A percentile compares a stretch with the other conserved stretches of the same genome.
These are phyloP conservation scores for Pythium vanterpoolii DNA, from an alignment of 352 stramenopile genomes.

Conservation along the genomic window DNA sequence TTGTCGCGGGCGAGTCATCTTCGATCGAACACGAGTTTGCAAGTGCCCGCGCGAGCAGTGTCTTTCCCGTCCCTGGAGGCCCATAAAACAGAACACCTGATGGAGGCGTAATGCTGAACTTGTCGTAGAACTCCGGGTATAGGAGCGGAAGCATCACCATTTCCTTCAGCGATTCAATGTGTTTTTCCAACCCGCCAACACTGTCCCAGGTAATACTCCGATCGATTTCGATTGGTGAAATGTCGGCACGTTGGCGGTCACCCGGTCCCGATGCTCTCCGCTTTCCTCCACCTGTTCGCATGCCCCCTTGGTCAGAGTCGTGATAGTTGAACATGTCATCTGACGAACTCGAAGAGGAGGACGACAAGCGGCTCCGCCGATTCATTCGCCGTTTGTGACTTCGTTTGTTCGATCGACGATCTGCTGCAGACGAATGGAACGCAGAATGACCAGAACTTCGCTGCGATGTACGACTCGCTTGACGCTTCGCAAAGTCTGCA, in stretches of 20 bases:
- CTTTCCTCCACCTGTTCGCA: conserved; percentile 48
- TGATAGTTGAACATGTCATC: conserved; percentile 59
- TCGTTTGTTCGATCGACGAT: conserved; percentile 30
- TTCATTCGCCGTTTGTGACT: conserved; percentile 12
- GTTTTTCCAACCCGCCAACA: conserved; percentile 76
- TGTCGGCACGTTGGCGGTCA: conserved; percentile 57
- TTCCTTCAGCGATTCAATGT: conserved; percentile 91
- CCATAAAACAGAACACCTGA: conserved; percentile 89
- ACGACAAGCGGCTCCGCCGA: conserved; percentile 34
- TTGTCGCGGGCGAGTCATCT: conserved; percentile 17
- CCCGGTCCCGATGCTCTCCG: conserved; percentile 23
- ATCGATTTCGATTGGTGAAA: conserved; percentile 81
- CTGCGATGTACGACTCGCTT: conserved; percentile 28
- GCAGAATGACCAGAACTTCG: conserved; percentile 10
- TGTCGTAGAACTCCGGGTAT: conserved; percentile 92
- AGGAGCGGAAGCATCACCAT: conserved; percentile 92
- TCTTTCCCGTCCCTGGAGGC: conserved; percentile 92
- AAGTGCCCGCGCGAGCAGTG: conserved; percentile 83
- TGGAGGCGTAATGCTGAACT: conserved; percentile 82
- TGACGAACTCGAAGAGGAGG: conserved; percentile 34
- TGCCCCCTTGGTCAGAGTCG: conserved; percentile 61
- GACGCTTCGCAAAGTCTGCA: conserved; percentile 67
- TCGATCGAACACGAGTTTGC: conserved; percentile 81
- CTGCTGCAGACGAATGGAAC: conserved; percentile 8
- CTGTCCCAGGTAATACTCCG: conserved; percentile 82